Base-by-base conservation (phyloP, 2,329 filamentous ascomycete species). In the Sclerotinia borealis region DNA sequence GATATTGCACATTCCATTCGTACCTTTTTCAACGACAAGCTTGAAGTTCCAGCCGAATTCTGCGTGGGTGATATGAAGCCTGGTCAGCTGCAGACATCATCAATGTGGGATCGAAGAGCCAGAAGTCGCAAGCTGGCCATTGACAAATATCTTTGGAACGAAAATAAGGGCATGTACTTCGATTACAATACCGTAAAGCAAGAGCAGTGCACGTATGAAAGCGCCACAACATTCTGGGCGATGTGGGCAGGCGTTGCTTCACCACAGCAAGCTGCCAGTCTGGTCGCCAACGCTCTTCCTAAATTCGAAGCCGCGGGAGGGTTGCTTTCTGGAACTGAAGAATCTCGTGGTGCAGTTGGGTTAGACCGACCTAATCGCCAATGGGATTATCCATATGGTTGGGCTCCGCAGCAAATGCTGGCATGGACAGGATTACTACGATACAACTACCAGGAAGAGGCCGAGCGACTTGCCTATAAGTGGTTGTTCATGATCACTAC, bases 401-500 rank as follows among this genome's bases (percentile, higher is more conserved):
- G 95, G 95, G 95, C 95, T 62, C 95, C 95, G 37, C 95, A 99
- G 80, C 95, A 99, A 79, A 98, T 99, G 79, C 85, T 99, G 48
- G 93, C 95, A 0, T 99, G 95, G 95, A 93, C 91, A 1, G 95
- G 93, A 3, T 80, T 99, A 64, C 84, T 92, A 72, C 88, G 93
- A 22, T 99, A 98, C 74, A 92, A 93, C 61, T 98, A 96, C 75
- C 87, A 89, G 34, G 90, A 93, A 29, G 93, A 97, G 66, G 92
- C 92, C 1, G 90, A 96, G 78, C 83, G 92, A 39, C 78, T 99
- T 68, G 90, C 92, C 0, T 99, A 99, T 78, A 92, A 95, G 77
- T 99, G 95, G 95, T 79, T 97, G 60, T 96, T 93, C 76, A 98
- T 98, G 93, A 92, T 97, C 72, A 97, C 92, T 64, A 97, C 96